phyloP scores from a whole-genome alignment of 2,329 filamentous ascomycete species.

The Raffaelea albimanens region DNA sequence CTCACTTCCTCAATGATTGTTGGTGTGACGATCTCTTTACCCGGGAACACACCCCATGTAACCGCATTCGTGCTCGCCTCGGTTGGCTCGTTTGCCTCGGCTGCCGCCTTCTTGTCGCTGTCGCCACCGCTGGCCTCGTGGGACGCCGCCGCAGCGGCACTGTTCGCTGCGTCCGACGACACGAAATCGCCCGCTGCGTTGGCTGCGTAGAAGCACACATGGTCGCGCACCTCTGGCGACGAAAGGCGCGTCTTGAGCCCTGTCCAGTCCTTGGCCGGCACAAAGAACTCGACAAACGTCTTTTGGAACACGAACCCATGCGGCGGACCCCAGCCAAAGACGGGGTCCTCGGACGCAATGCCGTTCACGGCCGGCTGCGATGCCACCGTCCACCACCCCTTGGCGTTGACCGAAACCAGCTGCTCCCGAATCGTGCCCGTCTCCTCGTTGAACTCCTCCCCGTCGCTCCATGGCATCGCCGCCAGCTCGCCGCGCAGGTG shows the following conservation, averaged over 20 bases:
- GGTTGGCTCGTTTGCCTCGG: conserved; percentile 14
- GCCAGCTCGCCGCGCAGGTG: conserved; percentile 72
- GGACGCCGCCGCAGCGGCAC: background rate
- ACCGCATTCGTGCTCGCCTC: conserved; percentile 73
- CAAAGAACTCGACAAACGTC: conserved; percentile 94
- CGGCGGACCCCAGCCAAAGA: conserved; percentile 88
- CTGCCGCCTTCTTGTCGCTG: conserved; percentile 11
- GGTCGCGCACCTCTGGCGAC: conserved; percentile 47
- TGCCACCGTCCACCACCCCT: conserved; percentile 93
- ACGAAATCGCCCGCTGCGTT: conserved; percentile 71
- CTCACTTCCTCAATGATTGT: conserved; percentile 97
- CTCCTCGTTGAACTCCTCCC: conserved; percentile 76
- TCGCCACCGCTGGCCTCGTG: conserved; percentile 20
- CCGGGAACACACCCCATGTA: conserved; percentile 97
- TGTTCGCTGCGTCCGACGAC: conserved; percentile 46
- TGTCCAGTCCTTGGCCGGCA: conserved; percentile 64
- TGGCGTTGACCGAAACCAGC: conserved; percentile 64
- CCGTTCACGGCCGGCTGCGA: conserved; percentile 93
- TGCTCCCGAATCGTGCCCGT: conserved; percentile 70
- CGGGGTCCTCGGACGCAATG: conserved; percentile 60
- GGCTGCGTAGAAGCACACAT: conserved; percentile 79
- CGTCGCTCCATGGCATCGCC: conserved; percentile 86
- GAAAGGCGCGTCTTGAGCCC: conserved; percentile 54
- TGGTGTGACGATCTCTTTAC: conserved; percentile 96
- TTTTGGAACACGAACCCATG: conserved; percentile 97